Evolutionary conservation across 495 filamentous ascomycete genomes (phyloP), one percentile per base, ranked within the genome.

Genomic region (Elasticomyces elasticus): DNA sequence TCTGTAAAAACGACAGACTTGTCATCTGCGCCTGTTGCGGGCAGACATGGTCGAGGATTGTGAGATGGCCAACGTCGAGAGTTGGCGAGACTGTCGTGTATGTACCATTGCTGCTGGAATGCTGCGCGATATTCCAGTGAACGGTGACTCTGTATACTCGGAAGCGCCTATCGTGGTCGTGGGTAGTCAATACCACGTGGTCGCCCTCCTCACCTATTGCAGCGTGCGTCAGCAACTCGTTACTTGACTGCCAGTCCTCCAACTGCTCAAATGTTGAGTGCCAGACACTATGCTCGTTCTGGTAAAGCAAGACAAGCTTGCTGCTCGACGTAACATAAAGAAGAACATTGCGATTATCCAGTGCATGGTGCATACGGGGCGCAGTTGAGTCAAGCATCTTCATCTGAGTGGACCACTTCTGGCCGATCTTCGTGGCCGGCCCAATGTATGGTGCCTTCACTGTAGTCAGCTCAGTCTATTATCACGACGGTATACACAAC

Each of bases 151-250:
- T 67, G 55, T 69, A 72, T 6, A 72, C 26, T 48, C 66, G 61
- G 1, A 71, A 53, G 10, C 62, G 60, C 12, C 58, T 37, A 10
- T 48, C 40, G 1, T 52, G 42, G 49, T 70, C 62, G 43, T 69
- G 59, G 9, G 66, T 60, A 10, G 51, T 65, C 19, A 72, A 48
- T 10, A 71, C 43, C 20, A 73, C 46, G 25, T 65, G 55, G 31
- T 65, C 60, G 49, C 81, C 76, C 68, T 76, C 83, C 40, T 90
- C 86, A 11, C 82, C 83, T 52, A 92, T 72, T 13, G 89, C 77
- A 2, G 88, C 87, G 69, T 95, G 89, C 3, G 87, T 89, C 30
- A 94, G 74, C 15, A 86, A 60, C 45, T 87, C 80, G 46, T 84
- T 79, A 11, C 81, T 82, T 11, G 79, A 78, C 11, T 76, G 75